phyloP scores from a whole-genome alignment of 176 grass and related monocot species.

The Juncus effusus region DNA sequence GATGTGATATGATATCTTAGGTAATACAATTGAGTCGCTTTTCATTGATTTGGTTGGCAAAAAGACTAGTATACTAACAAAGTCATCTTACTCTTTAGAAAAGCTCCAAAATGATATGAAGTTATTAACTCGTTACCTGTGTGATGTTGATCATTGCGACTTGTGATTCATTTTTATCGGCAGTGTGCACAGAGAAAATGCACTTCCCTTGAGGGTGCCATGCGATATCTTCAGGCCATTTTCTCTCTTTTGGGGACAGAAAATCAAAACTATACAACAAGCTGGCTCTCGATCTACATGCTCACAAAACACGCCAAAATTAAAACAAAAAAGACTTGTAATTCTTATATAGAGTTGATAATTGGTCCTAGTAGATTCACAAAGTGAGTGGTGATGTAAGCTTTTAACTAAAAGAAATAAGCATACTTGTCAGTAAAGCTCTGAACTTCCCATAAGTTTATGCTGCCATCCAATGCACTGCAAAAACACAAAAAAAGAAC shows the following conservation, averaged over 20 bases:
- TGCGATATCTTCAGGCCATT: slow-evolving; percentile 93
- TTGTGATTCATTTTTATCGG: slow-evolving; percentile 75
- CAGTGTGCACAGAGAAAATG: slow-evolving; percentile 86
- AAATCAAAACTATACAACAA: slow-evolving; percentile 65
- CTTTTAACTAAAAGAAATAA: neutral
- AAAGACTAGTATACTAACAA: too few relatives aligned
- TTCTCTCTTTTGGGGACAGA: slow-evolving; percentile 77
- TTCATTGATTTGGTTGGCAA: too few relatives aligned
- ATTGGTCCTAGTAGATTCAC: neutral
- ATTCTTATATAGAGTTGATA: neutral
- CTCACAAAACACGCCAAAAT: neutral
- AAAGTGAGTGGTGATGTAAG: neutral
- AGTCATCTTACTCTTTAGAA: slow-evolving; percentile 1
- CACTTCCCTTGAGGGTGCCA: slow-evolving; percentile 85
- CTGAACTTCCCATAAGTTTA: slow-evolving; percentile 82
- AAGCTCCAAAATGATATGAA: neutral
- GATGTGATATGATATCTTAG: too few relatives aligned
- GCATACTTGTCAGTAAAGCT: neutral
- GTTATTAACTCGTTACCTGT: slow-evolving; percentile 46
- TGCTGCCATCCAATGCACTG: slow-evolving; percentile 77
- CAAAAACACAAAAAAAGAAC: slow-evolving; percentile 38
- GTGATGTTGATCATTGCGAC: slow-evolving; percentile 70
- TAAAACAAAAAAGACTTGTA: neutral
- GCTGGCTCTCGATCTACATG: slow-evolving; percentile 44
- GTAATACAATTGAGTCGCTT: too few relatives aligned